Evolutionary conservation across 768 basidiomycete species (phyloP).

Genomic region (Hebeloma cylindrosporum): DNA sequence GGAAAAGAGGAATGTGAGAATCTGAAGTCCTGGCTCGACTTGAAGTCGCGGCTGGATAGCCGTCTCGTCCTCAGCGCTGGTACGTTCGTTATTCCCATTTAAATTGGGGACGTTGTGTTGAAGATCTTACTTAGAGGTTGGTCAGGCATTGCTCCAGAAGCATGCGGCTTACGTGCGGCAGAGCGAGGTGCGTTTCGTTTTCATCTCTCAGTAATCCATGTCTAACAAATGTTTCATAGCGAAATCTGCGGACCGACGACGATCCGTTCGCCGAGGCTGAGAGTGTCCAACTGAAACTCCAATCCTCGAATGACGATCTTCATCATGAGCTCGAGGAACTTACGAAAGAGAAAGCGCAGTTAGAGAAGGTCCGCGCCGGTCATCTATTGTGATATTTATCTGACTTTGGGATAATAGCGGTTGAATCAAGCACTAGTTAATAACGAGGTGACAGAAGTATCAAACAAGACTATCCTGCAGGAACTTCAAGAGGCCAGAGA

Average conservation of each 20-base stretch:
- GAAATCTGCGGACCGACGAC: slow-evolving; percentile 18
- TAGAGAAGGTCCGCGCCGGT: slow-evolving; percentile 58
- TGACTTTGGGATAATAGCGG: slow-evolving; percentile 43
- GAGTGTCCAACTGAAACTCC: slow-evolving; percentile 5
- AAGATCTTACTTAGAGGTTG: slow-evolving; percentile 66
- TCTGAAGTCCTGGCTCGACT: slow-evolving; percentile 57
- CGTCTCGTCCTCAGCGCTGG: slow-evolving; percentile 84
- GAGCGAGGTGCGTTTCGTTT: slow-evolving; percentile 49
- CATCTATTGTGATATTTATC: slow-evolving; percentile 4
- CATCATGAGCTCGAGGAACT: slow-evolving; percentile 35
- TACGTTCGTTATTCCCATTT: slow-evolving; percentile 37
- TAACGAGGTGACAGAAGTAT: slow-evolving; percentile 77
- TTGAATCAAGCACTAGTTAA: slow-evolving; percentile 78
- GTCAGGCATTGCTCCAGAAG: slow-evolving; percentile 81
- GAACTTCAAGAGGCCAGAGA: slow-evolving; percentile 75
- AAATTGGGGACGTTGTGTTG: slow-evolving; percentile 1
- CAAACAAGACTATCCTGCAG: slow-evolving; percentile 69
- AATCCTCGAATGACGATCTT: slow-evolving; percentile 19
- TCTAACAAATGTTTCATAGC: slow-evolving; percentile 12
- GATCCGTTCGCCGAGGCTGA: slow-evolving; percentile 15
- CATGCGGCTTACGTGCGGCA: slow-evolving; percentile 85
- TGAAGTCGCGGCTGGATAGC: slow-evolving; percentile 72
- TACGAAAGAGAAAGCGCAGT: slow-evolving; percentile 55
- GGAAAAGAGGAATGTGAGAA: slow-evolving; percentile 64
- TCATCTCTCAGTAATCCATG: background rate